These are phyloP conservation scores for Cyathus striatus DNA, from an alignment of 768 basidiomycete species.

Conservation along the genomic window DNA sequence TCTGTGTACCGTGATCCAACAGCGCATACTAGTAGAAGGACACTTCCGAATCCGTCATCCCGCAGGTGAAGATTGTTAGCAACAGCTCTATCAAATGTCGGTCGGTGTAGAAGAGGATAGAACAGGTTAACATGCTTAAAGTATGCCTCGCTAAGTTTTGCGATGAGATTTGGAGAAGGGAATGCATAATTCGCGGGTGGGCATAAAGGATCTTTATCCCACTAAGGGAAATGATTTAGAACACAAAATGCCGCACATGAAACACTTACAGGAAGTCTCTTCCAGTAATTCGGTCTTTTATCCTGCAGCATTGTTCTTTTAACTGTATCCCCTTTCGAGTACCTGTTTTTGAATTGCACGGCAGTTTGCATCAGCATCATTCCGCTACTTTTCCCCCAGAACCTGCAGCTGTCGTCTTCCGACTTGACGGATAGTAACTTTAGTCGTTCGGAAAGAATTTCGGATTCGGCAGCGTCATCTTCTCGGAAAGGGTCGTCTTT, in stretches of 20 bases:
- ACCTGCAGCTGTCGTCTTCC: conserved; percentile 23
- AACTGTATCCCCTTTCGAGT: conserved; percentile 21
- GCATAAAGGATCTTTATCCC: background rate
- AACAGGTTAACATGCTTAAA: conserved; percentile 46
- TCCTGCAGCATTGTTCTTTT: background rate
- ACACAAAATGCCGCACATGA: no score
- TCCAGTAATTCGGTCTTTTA: background rate
- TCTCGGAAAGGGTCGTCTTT: background rate
- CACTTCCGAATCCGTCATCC: conserved; percentile 43
- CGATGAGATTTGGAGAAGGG: conserved; percentile 39
- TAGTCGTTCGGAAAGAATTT: background rate
- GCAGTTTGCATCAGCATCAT: conserved; percentile 38
- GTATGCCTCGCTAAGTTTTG: conserved; percentile 47
- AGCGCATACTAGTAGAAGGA: conserved; percentile 63
- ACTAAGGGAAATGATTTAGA: background rate
- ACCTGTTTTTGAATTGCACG: conserved; percentile 45
- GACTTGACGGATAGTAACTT: background rate
- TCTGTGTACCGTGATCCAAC: conserved; percentile 49
- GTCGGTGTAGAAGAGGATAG: conserved; percentile 61
- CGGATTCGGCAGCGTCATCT: background rate
- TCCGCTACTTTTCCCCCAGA: conserved; percentile 41
- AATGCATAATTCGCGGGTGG: conserved; percentile 23
- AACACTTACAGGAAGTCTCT: background rate
- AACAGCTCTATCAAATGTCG: conserved; percentile 51
- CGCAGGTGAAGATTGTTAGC: conserved; percentile 37